Base-by-base conservation (phyloP, 495 filamentous ascomycete species). In the Penicillium paxilli region DNA sequence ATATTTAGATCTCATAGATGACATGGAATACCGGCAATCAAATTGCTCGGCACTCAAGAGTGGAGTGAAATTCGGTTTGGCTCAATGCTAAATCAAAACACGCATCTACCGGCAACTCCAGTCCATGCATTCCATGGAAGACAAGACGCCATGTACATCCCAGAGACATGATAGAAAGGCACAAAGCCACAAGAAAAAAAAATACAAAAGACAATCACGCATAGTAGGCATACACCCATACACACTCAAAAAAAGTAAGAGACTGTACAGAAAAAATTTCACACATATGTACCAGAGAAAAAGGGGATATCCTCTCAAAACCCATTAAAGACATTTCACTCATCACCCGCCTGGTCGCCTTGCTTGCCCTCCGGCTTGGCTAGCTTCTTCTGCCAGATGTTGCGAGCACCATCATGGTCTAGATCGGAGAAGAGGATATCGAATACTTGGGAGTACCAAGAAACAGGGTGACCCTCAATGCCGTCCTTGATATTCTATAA, bases 381-480 rank as follows among this genome's bases (percentile, higher is more conserved):
- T 55, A 87, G 79, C 66, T 89, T 78, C 74, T 89, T 80, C 69
- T 85, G 82, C 89, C 89, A 93, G 41, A 87, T 20, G 30, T 71
- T 80, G 66, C 88, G 90, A 55, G 87, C 92, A 53, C 82, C 70
- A 30, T 87, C 78, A 51, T 73, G 74, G 73, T 98, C 89, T 3
- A 98, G 74, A 63, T 88, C 76, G 33, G 87, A 84, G 75, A 99
- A 99, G 50, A 96, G 87, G 23, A 97, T 74, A 45, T 92, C 82
- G 69, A 96, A 98, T 25, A 98, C 90, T 47, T 98, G 93, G 8
- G 82, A 83, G 78, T 97, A 99, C 95, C 95, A 99, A 69, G 79
- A 85, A 20, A 87, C 92, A 0, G 95, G 86, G 55, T 85, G 85
- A 63, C 95, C 95, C 65, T 96, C 88, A 54, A 99, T 86, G 55